Base-by-base conservation (phyloP, 805 yeast species). In the Wickerhamiella qilinensis region DNA sequence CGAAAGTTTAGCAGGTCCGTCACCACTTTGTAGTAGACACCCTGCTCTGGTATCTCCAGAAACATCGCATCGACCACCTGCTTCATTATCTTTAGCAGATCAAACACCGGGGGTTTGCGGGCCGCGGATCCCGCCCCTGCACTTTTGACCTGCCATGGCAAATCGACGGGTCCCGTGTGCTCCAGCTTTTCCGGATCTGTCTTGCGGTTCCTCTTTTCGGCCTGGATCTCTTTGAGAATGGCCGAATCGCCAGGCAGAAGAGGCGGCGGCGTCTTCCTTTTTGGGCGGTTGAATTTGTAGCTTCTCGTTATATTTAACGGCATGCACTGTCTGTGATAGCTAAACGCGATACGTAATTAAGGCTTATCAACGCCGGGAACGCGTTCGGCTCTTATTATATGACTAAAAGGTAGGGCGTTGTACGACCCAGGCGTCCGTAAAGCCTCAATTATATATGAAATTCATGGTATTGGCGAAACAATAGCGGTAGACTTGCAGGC, bases 21-120 rank as follows among this genome's bases (percentile, higher is more conserved):
- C 9, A 43, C 37, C 4, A 47, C 43, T 1, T 50, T 49, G 11
- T 44, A 39, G 18, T 48, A 46, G 17, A 57, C 38, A 3, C 57
- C 53, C 34, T 50, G 43, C 33, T 49, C 52, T 20, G 65, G 59
- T 9, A 59, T 37, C 7, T 48, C 48, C 2, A 39, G 51, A 57
- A 59, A 59, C 57, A 51, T 54, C 12, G 45, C 42, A 5, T 37
- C 42, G 3, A 50, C 41, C 2, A 60, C 40, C 6, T 41, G 36
- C 4, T 36, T 31, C 19, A 59, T 46, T 3, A 57, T 53, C 3
- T 36, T 38, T 1, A 39, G 33, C 6, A 57, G 40, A 31, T 48
- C 50, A 15, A 40, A 29, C 30, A 39, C 36, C 7, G 40, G 19
- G 25, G 25, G 25, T 6, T 7, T 11, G 25, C 9, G 9, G 9